Base-by-base conservation (phyloP, 805 yeast species). In the Diddensiella transvaalensis region DNA sequence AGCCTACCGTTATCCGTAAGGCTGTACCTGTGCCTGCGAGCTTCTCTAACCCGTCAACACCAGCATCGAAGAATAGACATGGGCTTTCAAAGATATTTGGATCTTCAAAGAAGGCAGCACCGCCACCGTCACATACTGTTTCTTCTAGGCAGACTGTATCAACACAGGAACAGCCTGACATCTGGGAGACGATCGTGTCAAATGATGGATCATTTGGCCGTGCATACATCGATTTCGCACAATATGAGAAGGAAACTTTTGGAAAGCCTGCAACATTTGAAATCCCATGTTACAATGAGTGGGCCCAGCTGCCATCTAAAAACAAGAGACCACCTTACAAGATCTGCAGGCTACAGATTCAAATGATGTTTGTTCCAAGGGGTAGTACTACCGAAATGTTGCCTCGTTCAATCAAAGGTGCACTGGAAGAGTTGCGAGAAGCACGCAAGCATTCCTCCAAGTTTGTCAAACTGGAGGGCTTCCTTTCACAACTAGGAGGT, bases 201-300 rank as follows among this genome's bases (percentile, higher is more conserved):
- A 73, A 74, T 29, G 95, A 88, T 64, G 98, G 98, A 1, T 87
- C 96, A 32, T 89, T 87, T 73, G 96, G 88, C 5, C 76, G 93
- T 58, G 78, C 87, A 46, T 82, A 83, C 57, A 72, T 91, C 47
- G 77, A 78, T 40, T 83, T 86, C 59, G 74, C 76, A 18, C 79
- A 78, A 49, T 77, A 77, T 56, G 82, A 82, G 58, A 64, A 73
- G 22, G 75, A 73, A 30, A 71, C 85, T 37, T 77, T 74, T 18
- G 85, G 87, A 15, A 65, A 69, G 45, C 71, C 81, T 0, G 69
- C 71, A 44, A 72, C 70, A 42, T 79, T 80, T 61, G 74, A 75
- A 43, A 60, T 87, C 40, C 77, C 82, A 11, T 76, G 88, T 54
- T 80, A 78, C 63, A 89, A 89, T 61, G 96, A 88, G 63, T 91